These are phyloP conservation scores for Thraustotheca clavata DNA, from an alignment of 352 stramenopile species.

Conservation along the genomic window DNA sequence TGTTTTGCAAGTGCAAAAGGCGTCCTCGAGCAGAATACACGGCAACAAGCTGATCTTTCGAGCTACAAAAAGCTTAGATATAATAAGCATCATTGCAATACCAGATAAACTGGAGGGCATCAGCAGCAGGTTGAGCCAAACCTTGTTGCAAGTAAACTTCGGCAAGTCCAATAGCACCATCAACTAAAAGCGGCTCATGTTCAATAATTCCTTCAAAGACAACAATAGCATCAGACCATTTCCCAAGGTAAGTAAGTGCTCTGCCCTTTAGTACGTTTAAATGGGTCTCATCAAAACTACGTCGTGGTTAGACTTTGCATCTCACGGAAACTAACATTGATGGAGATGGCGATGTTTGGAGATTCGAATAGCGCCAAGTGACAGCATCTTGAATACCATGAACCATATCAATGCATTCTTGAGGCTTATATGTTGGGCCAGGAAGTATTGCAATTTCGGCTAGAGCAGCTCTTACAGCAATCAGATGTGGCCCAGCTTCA, in stretches of 20 bases:
- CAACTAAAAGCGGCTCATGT: slow-evolving; percentile 11
- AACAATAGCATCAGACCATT: slow-evolving; percentile 10
- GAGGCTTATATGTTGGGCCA: not conserved
- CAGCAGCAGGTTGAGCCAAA: not conserved
- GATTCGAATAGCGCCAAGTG: not conserved
- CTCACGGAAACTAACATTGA: not conserved
- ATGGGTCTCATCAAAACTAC: slow-evolving; percentile 4
- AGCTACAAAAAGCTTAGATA: not conserved
- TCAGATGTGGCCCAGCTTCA: not conserved
- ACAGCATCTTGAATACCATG: not conserved
- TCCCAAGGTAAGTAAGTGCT: not conserved
- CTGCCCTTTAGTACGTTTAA: not conserved
- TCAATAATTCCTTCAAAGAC: slow-evolving; percentile 17
- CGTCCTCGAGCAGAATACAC: slow-evolving; percentile 34
- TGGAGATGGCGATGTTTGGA: slow-evolving; percentile 3
- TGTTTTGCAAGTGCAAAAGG: slow-evolving; percentile 36
- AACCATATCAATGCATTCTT: slow-evolving; percentile 14
- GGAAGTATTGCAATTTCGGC: not conserved
- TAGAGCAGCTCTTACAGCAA: slow-evolving; percentile 2
- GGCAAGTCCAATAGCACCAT: not conserved
- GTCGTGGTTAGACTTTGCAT: not conserved
- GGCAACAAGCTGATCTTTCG: not conserved
- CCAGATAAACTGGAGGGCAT: slow-evolving; percentile 12
- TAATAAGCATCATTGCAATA: not conserved
- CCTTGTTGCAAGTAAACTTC: not conserved